Evolutionary conservation across 805 yeast genomes (phyloP).

Genomic region (Starmerella stigmatis): DNA sequence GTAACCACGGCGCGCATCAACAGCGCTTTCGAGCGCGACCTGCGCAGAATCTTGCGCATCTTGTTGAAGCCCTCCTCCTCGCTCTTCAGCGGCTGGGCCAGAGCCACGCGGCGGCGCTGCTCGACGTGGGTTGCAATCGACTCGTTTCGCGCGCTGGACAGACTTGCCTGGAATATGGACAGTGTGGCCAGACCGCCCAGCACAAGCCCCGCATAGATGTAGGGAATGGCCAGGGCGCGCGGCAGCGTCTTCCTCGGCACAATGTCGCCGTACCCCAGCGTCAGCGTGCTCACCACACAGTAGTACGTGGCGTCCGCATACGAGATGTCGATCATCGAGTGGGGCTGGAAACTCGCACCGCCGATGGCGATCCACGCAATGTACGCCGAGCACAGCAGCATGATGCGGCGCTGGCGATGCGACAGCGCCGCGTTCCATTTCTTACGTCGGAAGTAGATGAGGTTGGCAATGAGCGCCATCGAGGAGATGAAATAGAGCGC

Average conservation of each 20-base stretch:
- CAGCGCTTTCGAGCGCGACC: constrained; percentile 8
- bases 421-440: constrained; percentile 50
- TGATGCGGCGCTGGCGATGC: constrained; percentile 57
- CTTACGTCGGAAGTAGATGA: constrained; percentile 45
- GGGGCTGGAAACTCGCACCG: constrained; percentile 43
- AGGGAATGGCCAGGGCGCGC: constrained; percentile 49
- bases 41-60: constrained; percentile 43
- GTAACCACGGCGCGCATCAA: constrained; percentile 30
- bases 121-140: constrained; percentile 8
- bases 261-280: constrained; percentile 75
- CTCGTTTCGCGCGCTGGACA: constrained; percentile 5
- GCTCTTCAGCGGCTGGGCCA: neutral
- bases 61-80: constrained; percentile 43
- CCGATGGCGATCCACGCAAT: constrained; percentile 67
- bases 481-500: constrained; percentile 52
- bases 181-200: constrained; percentile 58
- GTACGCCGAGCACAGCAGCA: constrained; percentile 56
- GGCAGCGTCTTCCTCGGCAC: constrained; percentile 45
- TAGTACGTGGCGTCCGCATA: constrained; percentile 65
- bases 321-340: constrained; percentile 35
- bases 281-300: constrained; percentile 60
- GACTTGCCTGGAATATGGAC: constrained; percentile 13
- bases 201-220: constrained; percentile 60
- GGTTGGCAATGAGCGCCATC: constrained; percentile 44
- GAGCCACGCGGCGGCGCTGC: neutral